A percentile compares a stretch with the other conserved stretches of the same genome.
phyloP scores from a whole-genome alignment of 345 rosid genomes.

The Gossypium stocksii region DNA sequence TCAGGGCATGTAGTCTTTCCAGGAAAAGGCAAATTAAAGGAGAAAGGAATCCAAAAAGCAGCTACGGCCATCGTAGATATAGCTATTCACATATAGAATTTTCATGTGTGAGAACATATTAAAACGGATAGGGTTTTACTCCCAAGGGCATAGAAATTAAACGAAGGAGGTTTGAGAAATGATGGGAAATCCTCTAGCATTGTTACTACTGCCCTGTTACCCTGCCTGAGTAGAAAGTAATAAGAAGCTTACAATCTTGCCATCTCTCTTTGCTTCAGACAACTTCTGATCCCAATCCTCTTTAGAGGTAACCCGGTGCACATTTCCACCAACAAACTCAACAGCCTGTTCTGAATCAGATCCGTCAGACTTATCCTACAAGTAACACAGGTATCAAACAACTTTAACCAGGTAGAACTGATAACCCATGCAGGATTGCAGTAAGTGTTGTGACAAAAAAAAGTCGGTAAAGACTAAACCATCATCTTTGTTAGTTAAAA shows the following conservation, averaged over 20 bases:
- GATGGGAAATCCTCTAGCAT: neutral
- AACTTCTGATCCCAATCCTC: slow-evolving; percentile 72
- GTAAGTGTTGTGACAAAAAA: neutral
- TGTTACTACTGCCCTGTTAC: neutral
- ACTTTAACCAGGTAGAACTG: neutral
- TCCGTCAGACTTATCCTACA: slow-evolving; percentile 28
- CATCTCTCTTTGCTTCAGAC: slow-evolving; percentile 61
- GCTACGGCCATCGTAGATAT: neutral
- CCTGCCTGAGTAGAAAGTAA: neutral
- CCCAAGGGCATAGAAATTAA: neutral
- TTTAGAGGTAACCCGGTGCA: slow-evolving; percentile 49
- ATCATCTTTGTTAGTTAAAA: neutral
- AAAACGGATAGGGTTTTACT: neutral
- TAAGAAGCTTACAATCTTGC: slow-evolving; percentile 49
- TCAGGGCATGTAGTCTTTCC: neutral
- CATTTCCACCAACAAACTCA: slow-evolving; percentile 60
- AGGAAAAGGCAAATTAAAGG: neutral
- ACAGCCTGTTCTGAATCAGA: slow-evolving; percentile 38
- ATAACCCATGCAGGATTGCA: neutral
- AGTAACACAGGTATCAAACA: slow-evolving; percentile 6
- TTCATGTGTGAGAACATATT: neutral
- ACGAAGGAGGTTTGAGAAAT: slow-evolving; percentile 1
- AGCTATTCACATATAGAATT: neutral
- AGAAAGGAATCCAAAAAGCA: neutral
- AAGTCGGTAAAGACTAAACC: neutral